Evolutionary conservation across 176 grass and related monocot genomes (phyloP).

Genomic region (Aegilops sharonensis): DNA sequence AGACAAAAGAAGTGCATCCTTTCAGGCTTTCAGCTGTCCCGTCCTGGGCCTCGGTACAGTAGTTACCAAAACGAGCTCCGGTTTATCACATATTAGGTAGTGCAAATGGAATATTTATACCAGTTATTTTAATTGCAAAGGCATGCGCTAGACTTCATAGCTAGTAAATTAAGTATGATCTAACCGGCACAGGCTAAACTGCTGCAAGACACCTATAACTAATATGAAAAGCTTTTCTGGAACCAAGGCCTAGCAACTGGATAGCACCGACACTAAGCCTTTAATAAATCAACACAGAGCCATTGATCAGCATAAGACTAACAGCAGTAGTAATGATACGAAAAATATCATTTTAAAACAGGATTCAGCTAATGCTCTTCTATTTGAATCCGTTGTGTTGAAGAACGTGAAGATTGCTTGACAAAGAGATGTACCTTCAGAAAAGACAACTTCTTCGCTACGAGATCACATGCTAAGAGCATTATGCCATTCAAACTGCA

Average conservation of each 20-base stretch:
- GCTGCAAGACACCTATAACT: no score
- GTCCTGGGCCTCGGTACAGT: neutral
- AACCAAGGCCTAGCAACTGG: slow-evolving; percentile 10
- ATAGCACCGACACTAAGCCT: neutral
- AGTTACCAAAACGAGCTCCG: neutral
- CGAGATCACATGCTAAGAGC: slow-evolving; percentile 69
- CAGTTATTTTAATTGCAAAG: neutral
- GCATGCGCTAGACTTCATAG: neutral
- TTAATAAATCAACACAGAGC: neutral
- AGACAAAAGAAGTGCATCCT: neutral
- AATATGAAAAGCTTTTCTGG: neutral
- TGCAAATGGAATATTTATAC: no score
- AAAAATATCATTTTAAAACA: slow-evolving; percentile 24
- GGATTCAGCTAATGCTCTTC: neutral
- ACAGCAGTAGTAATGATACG: neutral
- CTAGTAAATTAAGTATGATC: neutral
- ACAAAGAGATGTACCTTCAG: slow-evolving; percentile 52
- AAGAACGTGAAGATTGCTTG: neutral
- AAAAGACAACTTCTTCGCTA: slow-evolving; percentile 57
- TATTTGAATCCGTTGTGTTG: neutral
- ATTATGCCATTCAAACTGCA: slow-evolving; percentile 77
- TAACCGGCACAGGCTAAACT: neutral
- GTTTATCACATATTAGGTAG: neutral
- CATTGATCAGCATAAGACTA: neutral
- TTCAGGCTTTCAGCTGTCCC: neutral